Percentiles rank a stretch among this genome's conserved stretches.
phyloP scores from a whole-genome alignment of 345 rosid species.

The Atalantia buxifolia region DNA sequence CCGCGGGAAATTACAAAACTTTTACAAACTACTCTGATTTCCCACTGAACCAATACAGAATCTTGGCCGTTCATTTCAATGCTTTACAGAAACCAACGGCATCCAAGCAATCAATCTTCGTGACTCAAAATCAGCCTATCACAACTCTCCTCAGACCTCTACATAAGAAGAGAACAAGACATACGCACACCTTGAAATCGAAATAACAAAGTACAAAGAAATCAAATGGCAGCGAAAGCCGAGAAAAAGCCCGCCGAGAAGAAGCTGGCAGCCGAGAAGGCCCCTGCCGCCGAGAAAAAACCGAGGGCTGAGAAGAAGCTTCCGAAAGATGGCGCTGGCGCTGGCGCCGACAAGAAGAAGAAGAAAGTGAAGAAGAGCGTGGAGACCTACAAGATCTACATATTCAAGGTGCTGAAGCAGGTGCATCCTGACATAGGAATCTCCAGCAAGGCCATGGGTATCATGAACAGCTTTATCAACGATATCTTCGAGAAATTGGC shows the following conservation, averaged over 20 bases:
- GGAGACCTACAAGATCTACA: constrained; percentile 34
- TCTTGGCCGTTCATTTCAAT: neutral
- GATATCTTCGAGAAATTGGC: constrained; percentile 29
- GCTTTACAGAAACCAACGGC: neutral
- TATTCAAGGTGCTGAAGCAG: constrained; percentile 30
- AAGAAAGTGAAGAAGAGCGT: constrained; percentile 24
- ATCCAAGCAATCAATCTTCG: neutral
- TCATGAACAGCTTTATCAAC: constrained; percentile 27
- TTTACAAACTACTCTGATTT: neutral
- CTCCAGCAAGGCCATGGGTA: constrained; percentile 33
- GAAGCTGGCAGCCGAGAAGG: constrained; percentile 23
- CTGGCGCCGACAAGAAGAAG: constrained; percentile 27
- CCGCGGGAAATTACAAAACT: neutral
- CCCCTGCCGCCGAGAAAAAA: constrained; percentile 23
- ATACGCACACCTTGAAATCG: too few relatives aligned
- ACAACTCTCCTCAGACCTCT: neutral
- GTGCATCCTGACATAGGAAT: constrained; percentile 29
- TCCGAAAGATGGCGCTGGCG: constrained; percentile 22
- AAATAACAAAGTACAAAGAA: too few relatives aligned
- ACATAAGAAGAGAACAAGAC: neutral
- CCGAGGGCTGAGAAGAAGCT: constrained; percentile 27
- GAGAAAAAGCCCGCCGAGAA: constrained; percentile 26
- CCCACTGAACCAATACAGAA: neutral
- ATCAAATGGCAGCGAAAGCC: constrained; percentile 18
- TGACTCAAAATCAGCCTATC: neutral